Evolutionary conservation across 371 early-diverging fungal species (phyloP), one percentile per base, ranked within the genome.

Genomic region (Coemansia sp.): DNA sequence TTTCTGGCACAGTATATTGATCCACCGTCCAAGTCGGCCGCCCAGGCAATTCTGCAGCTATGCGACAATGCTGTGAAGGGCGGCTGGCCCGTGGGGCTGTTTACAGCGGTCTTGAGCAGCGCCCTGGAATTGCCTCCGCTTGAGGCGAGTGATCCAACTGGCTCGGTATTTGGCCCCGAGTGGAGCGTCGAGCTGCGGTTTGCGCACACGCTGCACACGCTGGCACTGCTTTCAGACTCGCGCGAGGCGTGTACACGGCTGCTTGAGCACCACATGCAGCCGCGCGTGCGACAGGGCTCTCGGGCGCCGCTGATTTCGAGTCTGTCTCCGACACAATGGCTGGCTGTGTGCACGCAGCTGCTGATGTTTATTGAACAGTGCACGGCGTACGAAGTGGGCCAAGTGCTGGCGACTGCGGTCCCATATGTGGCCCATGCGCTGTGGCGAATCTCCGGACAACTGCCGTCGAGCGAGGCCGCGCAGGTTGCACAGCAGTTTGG

Each of bases 131-230:
- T 72, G 26, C 26, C 26, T 45, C 4, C 36, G 10, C 16, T 34
- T 16, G 52, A 40, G 60, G n/a, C 34, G 10, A 33, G 7, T 11
- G 14, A 34, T 20, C 42, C 12, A 8, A 9, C 2, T 16, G n/a
- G 38, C 9, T 30, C 38, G 31, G 60, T 60, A 12, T 53, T 59
- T 31, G 68, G 48, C 2, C 42, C 61, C 7, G 47, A 42, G 11
- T 71, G 72, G 72, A 42, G 11, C 50, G 14, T 26, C 3, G 72
- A 71, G 52, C 40, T 68, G 31, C 55, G 63, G n/a, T 62, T 71
- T 45, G 30, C 45, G n/a, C 58, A 50, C 2, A 63, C 55, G 6
- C 20, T 67, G 42, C 55, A 71, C 12, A 33, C 43, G 3, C 56
- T 71, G 42, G 68, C 67, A 8, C 52, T 59, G 38, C 39, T 55